phyloP scores from a whole-genome alignment of 192 early-diverging fungal genomes.

The Physocladia obscura region DNA sequence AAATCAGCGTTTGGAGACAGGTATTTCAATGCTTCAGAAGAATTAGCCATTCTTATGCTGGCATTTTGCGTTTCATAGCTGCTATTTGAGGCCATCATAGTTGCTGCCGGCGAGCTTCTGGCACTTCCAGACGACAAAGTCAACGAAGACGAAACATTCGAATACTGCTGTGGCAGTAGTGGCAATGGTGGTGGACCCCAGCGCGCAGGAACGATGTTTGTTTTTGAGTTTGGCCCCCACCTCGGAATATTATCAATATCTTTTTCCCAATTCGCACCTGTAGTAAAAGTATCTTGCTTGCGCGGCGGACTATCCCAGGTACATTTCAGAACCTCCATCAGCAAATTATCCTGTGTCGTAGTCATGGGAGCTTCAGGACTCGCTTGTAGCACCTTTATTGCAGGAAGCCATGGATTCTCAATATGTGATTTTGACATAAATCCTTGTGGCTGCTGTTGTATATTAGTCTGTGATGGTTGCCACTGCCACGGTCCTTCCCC shows the following conservation, averaged over 20 bases:
- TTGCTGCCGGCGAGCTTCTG: too few species aligned
- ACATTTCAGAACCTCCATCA: background rate
- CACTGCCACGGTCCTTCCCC: too few species aligned
- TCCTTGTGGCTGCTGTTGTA: background rate
- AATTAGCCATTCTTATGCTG: too few species aligned
- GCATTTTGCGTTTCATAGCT: too few species aligned
- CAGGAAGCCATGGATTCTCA: background rate
- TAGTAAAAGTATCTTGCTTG: slow-evolving; percentile 9
- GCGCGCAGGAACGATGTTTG: background rate
- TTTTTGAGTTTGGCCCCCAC: background rate
- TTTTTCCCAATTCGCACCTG: slow-evolving; percentile 9
- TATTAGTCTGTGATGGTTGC: background rate
- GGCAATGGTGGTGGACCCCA: background rate
- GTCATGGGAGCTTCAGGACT: too few species aligned
- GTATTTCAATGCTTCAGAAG: too few species aligned
- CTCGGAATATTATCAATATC: background rate
- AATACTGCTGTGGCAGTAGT: background rate
- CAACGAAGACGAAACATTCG: background rate
- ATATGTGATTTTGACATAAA: background rate
- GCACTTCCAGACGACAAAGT: background rate
- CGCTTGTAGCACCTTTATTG: too few species aligned
- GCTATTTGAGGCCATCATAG: too few species aligned
- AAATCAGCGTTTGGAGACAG: too few species aligned
- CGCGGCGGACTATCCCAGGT: slow-evolving; percentile 22
- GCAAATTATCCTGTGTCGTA: too few species aligned